Evolutionary conservation across 2,329 filamentous ascomycete genomes (phyloP).

Genomic region (Didymella exigua): DNA sequence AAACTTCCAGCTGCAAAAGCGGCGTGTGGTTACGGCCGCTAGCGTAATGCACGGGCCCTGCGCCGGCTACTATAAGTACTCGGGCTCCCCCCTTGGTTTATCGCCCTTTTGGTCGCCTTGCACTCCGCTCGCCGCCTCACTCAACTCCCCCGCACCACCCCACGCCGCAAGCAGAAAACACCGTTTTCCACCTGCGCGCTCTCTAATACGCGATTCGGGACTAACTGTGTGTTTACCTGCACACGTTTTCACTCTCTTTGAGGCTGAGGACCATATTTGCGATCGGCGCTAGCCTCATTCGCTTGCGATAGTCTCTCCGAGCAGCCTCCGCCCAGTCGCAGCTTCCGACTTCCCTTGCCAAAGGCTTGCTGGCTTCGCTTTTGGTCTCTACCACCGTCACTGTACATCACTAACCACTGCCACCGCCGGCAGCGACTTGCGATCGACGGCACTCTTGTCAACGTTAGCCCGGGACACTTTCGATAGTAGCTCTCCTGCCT

Average conservation of each 20-base stretch:
- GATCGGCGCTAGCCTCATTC: conserved; percentile 41
- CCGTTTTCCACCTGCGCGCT: conserved; percentile 38
- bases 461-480: conserved; percentile 87
- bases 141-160: conserved; percentile 32
- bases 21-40: conserved; percentile 20
- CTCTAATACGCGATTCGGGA: conserved; percentile 38
- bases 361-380: conserved; percentile 53
- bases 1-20: conserved; percentile 38
- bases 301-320: conserved; percentile 34
- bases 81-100: conserved; percentile 31
- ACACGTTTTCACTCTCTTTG: conserved; percentile 41
- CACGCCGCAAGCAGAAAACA: conserved; percentile 36
- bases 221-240: conserved; percentile 30
- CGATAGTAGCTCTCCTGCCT: conserved; percentile 93
- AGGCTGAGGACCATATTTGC: conserved; percentile 31
- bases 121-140: conserved; percentile 35
- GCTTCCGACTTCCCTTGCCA: conserved; percentile 33
- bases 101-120: conserved; percentile 37
- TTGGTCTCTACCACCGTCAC: conserved; percentile 40
- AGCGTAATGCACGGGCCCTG: conserved; percentile 16
- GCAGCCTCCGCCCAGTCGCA: conserved; percentile 37
- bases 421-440: conserved; percentile 30
- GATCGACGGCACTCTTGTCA: conserved; percentile 46
- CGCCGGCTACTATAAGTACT: conserved; percentile 30
- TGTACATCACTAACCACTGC: conserved; percentile 33